These are phyloP conservation scores for Phaeoacremonium minimum DNA, from an alignment of 2,329 filamentous ascomycete genomes.

Conservation along the genomic window DNA sequence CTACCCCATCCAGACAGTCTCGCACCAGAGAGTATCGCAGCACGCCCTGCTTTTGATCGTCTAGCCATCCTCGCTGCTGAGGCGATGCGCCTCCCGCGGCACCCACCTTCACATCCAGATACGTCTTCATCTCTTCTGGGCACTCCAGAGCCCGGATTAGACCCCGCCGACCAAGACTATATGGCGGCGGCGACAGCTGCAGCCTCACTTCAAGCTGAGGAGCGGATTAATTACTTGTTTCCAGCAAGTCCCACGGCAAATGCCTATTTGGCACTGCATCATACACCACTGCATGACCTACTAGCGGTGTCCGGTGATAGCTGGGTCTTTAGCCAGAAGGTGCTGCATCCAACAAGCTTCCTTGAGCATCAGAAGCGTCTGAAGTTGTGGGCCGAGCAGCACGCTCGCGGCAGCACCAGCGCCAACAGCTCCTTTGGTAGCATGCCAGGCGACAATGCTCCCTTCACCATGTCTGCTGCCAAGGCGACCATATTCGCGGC, in stretches of 20 bases:
- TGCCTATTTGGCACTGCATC: conserved; percentile 52
- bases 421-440: conserved; percentile 9
- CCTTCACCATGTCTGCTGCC: conserved; percentile 35
- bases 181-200: conserved; percentile 4
- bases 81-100: conserved; percentile 30
- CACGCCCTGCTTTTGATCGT: conserved; percentile 31
- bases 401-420: background rate
- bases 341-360: conserved; percentile 38
- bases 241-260: conserved; percentile 38
- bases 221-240: conserved; percentile 30
- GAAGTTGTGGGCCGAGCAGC: conserved; percentile 30
- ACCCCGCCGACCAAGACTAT: background rate
- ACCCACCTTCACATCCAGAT: conserved; percentile 12
- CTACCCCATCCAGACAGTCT: conserved; percentile 26
- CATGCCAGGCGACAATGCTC: conserved; percentile 26
- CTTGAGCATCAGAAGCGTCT: conserved; percentile 41
- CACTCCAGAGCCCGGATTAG: background rate
- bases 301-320: conserved; percentile 55
- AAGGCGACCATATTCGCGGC: conserved; percentile 46
- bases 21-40: conserved; percentile 27
- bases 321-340: conserved; percentile 53
- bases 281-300: conserved; percentile 54
- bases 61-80: conserved; percentile 33
- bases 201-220: conserved; percentile 14
- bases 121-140: background rate